Percentiles rank a stretch among this genome's conserved stretches.
These are phyloP conservation scores for Leptosphaerulina australis DNA, from an alignment of 2,329 filamentous ascomycete genomes.

Conservation along the genomic window DNA sequence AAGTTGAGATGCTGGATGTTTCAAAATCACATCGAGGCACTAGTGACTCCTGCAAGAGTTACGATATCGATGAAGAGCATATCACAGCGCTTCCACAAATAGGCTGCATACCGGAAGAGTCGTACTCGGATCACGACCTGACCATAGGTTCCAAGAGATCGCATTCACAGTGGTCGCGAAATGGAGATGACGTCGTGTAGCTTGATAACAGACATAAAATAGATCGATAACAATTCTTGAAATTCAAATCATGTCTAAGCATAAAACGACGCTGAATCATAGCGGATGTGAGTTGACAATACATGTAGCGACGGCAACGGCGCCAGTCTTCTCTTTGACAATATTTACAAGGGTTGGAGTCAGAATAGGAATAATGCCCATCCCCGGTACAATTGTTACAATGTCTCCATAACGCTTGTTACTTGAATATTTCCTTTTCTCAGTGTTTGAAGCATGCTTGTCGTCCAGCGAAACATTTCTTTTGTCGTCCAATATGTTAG, in stretches of 20 bases:
- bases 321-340: too few relatives aligned
- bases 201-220: neutral
- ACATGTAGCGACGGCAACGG: too few relatives aligned
- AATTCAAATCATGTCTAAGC: neutral
- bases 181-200: neutral
- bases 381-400: too few relatives aligned
- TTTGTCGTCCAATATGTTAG: too few relatives aligned
- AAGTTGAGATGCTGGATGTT: constrained; percentile 2
- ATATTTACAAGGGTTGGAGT: too few relatives aligned
- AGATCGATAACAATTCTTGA: neutral
- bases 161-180: neutral
- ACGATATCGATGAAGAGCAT: constrained; percentile 4
- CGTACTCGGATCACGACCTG: constrained; percentile 5
- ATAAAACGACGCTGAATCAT: too few relatives aligned
- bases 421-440: too few relatives aligned
- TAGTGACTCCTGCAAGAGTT: neutral
- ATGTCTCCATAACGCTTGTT: too few relatives aligned
- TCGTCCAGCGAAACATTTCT: too few relatives aligned
- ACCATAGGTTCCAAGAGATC: neutral
- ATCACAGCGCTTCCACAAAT: constrained; percentile 27
- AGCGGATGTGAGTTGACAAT: too few relatives aligned
- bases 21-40: neutral
- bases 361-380: too few relatives aligned
- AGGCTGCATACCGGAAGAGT: constrained; percentile 24
- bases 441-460: too few relatives aligned